phyloP scores from a whole-genome alignment of 768 basidiomycete species.

The Royoungia palumana region DNA sequence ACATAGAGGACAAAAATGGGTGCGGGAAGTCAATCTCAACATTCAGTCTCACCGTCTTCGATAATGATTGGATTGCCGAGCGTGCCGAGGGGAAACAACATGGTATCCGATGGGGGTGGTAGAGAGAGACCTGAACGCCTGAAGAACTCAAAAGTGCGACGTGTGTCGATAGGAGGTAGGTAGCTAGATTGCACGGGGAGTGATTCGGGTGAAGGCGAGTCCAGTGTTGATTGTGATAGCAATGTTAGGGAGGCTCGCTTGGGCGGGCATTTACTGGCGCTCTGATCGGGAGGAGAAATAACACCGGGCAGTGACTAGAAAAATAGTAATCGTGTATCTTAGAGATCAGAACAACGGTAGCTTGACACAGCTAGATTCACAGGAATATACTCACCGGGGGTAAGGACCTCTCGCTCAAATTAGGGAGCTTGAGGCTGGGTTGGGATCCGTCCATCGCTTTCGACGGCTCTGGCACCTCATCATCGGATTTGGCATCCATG shows the following conservation, averaged over 20 bases:
- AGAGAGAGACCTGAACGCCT: constrained; percentile 5
- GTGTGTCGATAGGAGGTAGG: neutral
- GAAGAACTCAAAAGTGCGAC: neutral
- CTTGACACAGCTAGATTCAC: neutral
- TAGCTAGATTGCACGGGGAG: neutral
- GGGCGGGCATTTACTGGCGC: neutral
- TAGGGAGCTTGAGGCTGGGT: neutral
- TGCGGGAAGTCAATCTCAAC: constrained; percentile 6
- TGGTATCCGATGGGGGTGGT: constrained; percentile 1
- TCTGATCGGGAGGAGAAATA: neutral
- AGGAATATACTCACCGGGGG: constrained; percentile 13
- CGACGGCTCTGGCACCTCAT: neutral
- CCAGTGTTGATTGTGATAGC: neutral
- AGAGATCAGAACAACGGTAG: neutral
- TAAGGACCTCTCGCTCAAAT: neutral
- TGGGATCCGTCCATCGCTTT: neutral
- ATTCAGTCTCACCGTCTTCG: constrained; percentile 20
- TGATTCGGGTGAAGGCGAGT: neutral
- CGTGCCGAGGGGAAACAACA: constrained; percentile 9
- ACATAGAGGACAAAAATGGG: neutral
- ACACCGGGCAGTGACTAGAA: constrained; percentile 8
- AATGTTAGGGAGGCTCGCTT: constrained; percentile 2
- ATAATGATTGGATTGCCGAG: constrained; percentile 23
- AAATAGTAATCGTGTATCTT: neutral
- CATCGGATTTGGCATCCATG: constrained; percentile 4